These are phyloP conservation scores for Sparassis latifolia DNA, from an alignment of 1,284 basidiomycete genomes.

Conservation along the genomic window DNA sequence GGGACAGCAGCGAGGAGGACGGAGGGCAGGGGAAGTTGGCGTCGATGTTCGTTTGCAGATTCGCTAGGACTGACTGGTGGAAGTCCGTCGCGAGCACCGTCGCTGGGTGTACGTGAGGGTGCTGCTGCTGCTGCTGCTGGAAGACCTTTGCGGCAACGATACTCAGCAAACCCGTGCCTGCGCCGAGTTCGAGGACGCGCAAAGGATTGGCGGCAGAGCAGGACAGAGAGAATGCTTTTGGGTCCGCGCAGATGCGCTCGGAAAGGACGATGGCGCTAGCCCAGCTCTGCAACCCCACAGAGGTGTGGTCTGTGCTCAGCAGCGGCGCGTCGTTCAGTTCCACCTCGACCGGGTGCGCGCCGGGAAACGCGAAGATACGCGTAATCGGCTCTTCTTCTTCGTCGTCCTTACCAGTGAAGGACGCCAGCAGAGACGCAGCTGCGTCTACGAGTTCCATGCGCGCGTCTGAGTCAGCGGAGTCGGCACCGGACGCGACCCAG, in stretches of 20 bases:
- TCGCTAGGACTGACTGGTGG: constrained; percentile 69
- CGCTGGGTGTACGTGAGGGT: background rate
- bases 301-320: constrained; percentile 65
- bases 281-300: constrained; percentile 87
- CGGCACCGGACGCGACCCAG: constrained; percentile 35
- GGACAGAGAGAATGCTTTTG: constrained; percentile 39
- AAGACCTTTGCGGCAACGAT: constrained; percentile 63
- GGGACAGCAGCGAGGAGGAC: constrained; percentile 4
- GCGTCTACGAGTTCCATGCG: constrained; percentile 39
- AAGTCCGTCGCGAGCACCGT: constrained; percentile 74
- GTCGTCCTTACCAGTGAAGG: constrained; percentile 37
- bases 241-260: constrained; percentile 57
- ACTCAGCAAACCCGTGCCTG: constrained; percentile 81
- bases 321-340: constrained; percentile 78
- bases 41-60: constrained; percentile 59
- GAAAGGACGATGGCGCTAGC: constrained; percentile 76
- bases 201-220: constrained; percentile 7
- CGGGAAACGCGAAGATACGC: constrained; percentile 47
- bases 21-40: constrained; percentile 41
- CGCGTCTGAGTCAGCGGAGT: constrained; percentile 28
- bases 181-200: constrained; percentile 78
- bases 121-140: constrained; percentile 7
- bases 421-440: constrained; percentile 52
- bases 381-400: constrained; percentile 41
- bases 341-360: constrained; percentile 20